phyloP scores from a whole-genome alignment of 2,329 filamentous ascomycete genomes.

The Ascochyta rabiei region DNA sequence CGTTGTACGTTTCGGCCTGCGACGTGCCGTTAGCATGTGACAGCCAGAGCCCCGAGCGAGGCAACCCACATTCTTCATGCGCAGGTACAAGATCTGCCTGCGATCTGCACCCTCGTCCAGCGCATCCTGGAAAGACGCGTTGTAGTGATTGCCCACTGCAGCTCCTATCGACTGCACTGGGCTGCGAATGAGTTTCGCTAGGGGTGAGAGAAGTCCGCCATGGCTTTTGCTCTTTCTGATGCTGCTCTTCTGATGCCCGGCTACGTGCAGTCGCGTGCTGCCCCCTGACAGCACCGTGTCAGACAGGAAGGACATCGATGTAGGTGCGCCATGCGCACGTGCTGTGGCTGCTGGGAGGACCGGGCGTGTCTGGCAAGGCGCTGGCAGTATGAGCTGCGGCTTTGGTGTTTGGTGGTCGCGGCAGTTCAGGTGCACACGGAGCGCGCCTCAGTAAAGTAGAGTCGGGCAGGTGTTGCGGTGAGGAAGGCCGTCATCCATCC shows the following conservation, averaged over 20 bases:
- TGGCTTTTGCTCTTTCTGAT: constrained; percentile 37
- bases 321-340: constrained; percentile 42
- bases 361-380: constrained; percentile 19
- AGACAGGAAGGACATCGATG: constrained; percentile 46
- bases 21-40: constrained; percentile 35
- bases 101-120: constrained; percentile 32
- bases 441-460: constrained; percentile 9
- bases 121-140: constrained; percentile 19
- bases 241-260: constrained; percentile 19
- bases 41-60: constrained; percentile 19
- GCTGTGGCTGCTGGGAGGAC: constrained; percentile 19
- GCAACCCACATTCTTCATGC: constrained; percentile 67
- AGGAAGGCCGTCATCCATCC: constrained; percentile 20
- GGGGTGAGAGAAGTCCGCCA: constrained; percentile 41
- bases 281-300: constrained; percentile 43
- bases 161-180: constrained; percentile 36
- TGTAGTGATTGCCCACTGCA: constrained; percentile 18
- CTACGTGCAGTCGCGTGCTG: constrained; percentile 38
- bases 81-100: constrained; percentile 66
- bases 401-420: neutral
- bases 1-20: constrained; percentile 69
- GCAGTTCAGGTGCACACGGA: constrained; percentile 6
- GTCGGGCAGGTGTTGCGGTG: constrained; percentile 19
- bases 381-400: neutral
- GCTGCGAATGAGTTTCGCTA: constrained; percentile 45